phyloP scores from a whole-genome alignment of 441 rosid species.

The Gossypium schwendimanii region DNA sequence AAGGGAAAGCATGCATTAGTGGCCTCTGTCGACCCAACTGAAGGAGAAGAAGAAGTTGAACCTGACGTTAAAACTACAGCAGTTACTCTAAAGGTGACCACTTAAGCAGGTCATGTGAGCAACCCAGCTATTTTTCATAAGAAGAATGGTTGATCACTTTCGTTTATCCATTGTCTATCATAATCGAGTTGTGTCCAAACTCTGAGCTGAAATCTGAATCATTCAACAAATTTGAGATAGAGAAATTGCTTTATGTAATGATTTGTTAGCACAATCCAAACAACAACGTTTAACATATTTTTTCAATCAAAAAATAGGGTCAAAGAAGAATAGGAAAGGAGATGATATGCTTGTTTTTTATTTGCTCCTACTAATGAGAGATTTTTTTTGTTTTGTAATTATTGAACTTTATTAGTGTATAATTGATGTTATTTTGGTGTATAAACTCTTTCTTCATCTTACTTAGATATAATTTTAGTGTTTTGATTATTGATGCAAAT shows the following conservation, averaged over 20 bases:
- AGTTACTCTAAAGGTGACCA: background rate
- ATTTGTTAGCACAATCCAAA: background rate
- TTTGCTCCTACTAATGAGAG: background rate
- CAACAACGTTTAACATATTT: background rate
- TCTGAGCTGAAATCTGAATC: background rate
- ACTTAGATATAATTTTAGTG: too few species aligned
- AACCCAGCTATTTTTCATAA: background rate
- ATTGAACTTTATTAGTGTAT: too few species aligned
- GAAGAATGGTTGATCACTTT: background rate
- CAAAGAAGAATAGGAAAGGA: background rate
- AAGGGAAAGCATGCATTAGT: background rate
- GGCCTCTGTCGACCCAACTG: background rate
- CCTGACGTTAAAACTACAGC: background rate
- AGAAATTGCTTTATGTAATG: too few species aligned
- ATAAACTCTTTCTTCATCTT: too few species aligned
- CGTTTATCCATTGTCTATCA: background rate
- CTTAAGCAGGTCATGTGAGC: background rate
- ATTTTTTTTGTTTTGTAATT: too few species aligned
- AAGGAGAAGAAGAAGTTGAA: background rate
- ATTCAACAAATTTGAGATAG: too few species aligned
- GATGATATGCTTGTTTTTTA: background rate
- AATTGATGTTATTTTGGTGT: too few species aligned
- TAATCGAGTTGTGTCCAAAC: background rate
- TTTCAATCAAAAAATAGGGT: background rate
- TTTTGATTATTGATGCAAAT: too few species aligned